Base-by-base conservation (phyloP, 1,284 basidiomycete species). In the Inonotus obliquus region DNA sequence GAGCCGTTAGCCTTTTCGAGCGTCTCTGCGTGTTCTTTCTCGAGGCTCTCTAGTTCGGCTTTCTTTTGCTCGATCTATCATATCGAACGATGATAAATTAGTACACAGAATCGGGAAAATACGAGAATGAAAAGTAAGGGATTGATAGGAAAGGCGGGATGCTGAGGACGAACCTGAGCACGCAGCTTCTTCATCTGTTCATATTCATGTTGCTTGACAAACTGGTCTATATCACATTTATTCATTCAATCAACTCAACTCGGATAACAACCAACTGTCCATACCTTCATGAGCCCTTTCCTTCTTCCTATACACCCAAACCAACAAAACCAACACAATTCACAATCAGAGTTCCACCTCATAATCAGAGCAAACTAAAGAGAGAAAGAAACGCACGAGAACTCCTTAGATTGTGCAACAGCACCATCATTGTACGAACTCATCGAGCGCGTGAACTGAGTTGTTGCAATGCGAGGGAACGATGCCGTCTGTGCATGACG, bases 231-330 rank as follows among this genome's bases (percentile, higher is more conserved):
- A 57, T 44, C 11, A 48, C 53, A 57, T 67, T 38, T 9, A 47
- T 32, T 61, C 17, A 66, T 38, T 9, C 35, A 41, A 4, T 37
- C 32, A 11, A 23, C 25, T 27, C 23, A 6, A 32, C 11, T 21
- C 38, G 23, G n/a, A 11, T 1, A 38, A 32, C n/a, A 39, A 11
- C 49, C 7, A 35, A 27, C 2, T 10, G 32, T 21, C 29, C 69
- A 59, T 66, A 85, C 87, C 82, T 76, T 90, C 88, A 63, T 88
- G 81, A 17, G 87, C 89, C 71, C 80, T 85, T 72, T 90, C 89
- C 73, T 83, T 89, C 74, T 84, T 84, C 67, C 88, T 91, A 70
- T 54, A 68, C 44, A 62, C n/a, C 27, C 17, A 51, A 44, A 37
- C 27, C 48, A 29, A n/a, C 49, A 23, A 49, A 56, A 66, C 65